These are phyloP conservation scores for Breynia disticha DNA, from an alignment of 441 rosid genomes.

Conservation along the genomic window DNA sequence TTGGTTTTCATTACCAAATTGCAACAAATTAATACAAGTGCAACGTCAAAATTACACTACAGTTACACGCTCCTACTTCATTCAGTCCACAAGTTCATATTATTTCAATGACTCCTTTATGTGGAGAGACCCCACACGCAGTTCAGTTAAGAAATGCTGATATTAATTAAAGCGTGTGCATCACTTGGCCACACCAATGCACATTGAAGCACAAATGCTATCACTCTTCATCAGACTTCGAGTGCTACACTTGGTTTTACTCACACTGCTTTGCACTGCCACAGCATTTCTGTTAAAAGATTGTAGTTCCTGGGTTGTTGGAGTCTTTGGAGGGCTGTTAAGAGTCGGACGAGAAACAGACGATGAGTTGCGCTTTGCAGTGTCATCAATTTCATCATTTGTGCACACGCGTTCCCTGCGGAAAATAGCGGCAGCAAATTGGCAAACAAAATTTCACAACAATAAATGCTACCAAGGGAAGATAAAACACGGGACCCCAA, in stretches of 20 bases:
- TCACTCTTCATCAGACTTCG: constrained; percentile 67
- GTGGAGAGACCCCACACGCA: neutral
- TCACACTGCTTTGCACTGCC: constrained; percentile 30
- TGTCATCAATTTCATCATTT: constrained; percentile 32
- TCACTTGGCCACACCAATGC: constrained; percentile 40
- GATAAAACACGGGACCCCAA: neutral
- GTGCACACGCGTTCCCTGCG: constrained; percentile 67
- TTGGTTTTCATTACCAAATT: neutral
- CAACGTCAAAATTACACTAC: neutral
- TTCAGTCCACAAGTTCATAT: neutral
- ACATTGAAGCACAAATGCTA: constrained; percentile 74
- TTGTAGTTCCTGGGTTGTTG: constrained; percentile 25
- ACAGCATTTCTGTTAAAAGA: constrained; percentile 24
- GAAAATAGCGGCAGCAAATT: constrained; percentile 1
- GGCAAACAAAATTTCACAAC: neutral
- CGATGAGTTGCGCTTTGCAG: constrained; percentile 24
- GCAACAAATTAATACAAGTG: constrained; percentile 5
- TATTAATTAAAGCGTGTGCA: constrained; percentile 13
- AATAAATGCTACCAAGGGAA: constrained; percentile 1
- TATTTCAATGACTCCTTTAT: neutral
- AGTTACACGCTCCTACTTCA: neutral
- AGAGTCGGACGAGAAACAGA: constrained; percentile 36
- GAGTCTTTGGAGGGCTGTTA: constrained; percentile 35
- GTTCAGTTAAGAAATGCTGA: neutral
- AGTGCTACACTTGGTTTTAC: constrained; percentile 34